These are phyloP conservation scores for Vigna angularis DNA, from an alignment of 306 rosid genomes.

Conservation along the genomic window DNA sequence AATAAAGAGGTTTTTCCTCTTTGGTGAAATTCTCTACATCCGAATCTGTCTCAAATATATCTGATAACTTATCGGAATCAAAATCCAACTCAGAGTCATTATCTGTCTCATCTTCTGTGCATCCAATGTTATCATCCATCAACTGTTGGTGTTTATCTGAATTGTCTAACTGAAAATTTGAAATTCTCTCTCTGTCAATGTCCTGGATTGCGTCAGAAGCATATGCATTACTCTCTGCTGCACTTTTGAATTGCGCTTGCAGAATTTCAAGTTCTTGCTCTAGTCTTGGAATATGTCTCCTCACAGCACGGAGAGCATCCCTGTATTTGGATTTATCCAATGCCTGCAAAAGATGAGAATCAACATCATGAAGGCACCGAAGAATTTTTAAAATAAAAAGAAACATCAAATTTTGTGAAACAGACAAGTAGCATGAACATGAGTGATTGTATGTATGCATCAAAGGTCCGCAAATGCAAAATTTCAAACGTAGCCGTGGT, in stretches of 20 bases:
- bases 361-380: conserved; percentile 5
- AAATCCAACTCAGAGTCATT: conserved; percentile 58
- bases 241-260: conserved; percentile 62
- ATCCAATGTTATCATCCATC: conserved; percentile 39
- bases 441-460: conserved; percentile 32
- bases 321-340: conserved; percentile 89
- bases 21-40: conserved; percentile 59
- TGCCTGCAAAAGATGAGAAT: conserved; percentile 64
- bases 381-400: background rate
- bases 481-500: conserved; percentile 11
- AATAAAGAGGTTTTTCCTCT: conserved; percentile 68
- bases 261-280: conserved; percentile 86
- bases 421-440: conserved; percentile 26
- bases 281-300: conserved; percentile 80
- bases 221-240: background rate
- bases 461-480: background rate
- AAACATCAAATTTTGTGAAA: background rate
- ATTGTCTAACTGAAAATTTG: conserved; percentile 49
- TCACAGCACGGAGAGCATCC: conserved; percentile 89
- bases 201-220: conserved; percentile 50
- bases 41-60: conserved; percentile 77
- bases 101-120: conserved; percentile 56
- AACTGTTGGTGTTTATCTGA: conserved; percentile 51
- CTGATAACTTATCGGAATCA: conserved; percentile 72
- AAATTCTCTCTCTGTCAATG: conserved; percentile 44